Evolutionary conservation across 1,139 yeast species (phyloP), one percentile per base, ranked within the genome.

Genomic region (Yamadazyma taylorii): DNA sequence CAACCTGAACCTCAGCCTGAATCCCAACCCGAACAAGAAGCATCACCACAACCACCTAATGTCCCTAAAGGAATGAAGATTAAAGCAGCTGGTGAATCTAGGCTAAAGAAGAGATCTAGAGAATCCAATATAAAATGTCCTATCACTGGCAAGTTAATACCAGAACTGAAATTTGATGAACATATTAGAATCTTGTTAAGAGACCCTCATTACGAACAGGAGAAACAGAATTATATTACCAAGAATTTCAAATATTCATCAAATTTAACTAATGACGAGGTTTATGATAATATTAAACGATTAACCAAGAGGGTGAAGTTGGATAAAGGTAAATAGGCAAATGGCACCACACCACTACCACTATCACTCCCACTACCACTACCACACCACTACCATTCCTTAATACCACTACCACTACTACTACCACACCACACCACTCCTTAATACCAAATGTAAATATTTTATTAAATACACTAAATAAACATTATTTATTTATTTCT

Each of bases 151-250:
- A 75, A 80, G 48, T 55, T 74, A 52, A 75, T 90, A 3, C 85
- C 90, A 0, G 94, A 85, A 50, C 71, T 73, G 37, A 68, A 82
- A 45, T 87, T 85, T 54, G 88, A 84, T 46, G 76, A 73, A 46
- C 97, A 90, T 58, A 67, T 89, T 46, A 75, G 78, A 40, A 75
- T 80, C n/a, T 64, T 85, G 39, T 66, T 87, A 33, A 64, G 92
- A 36, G 96, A 90, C 58, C 96, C 96, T 2, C 69, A 78, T 45
- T 87, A 86, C 63, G 74, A 80, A 47, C 79, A 79, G 45, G 90
- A 87, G 55, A 82, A 79, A 52, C 78, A 75, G 22, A 74, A 75
- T 41, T 82, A 75, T 54, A 79, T 84, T 46, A 67, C 74, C 23
- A 85, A 88, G 51, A 77, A 80, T 45, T 74, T 75, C 51, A 64